phyloP scores from a whole-genome alignment of 306 rosid species.

The Gleditsia sinensis region DNA sequence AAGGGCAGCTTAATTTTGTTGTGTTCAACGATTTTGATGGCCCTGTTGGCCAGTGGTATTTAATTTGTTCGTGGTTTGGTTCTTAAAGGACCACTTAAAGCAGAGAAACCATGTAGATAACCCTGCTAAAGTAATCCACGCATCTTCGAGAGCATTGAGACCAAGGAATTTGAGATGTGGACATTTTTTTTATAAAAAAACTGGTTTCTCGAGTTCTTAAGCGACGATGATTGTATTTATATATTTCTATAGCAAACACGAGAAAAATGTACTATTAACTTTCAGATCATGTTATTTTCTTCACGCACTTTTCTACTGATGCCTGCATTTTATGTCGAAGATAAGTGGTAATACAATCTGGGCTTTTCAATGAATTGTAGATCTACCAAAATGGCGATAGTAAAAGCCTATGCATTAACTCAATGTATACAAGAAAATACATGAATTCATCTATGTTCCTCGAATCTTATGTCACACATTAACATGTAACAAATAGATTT shows the following conservation, averaged over 20 bases:
- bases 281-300: background rate
- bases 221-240: slow-evolving; percentile 11
- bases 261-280: slow-evolving; percentile 2
- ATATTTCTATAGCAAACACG: background rate
- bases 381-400: background rate
- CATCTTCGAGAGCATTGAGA: background rate
- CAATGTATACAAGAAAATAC: background rate
- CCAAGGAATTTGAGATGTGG: background rate
- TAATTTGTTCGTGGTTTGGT: background rate
- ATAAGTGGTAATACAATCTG: background rate
- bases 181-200: background rate
- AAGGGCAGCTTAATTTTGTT: slow-evolving; percentile 18
- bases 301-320: background rate
- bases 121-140: slow-evolving; percentile 9
- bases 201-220: background rate
- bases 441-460: background rate
- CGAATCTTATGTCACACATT: background rate
- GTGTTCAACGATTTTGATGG: slow-evolving; percentile 22
- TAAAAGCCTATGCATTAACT: background rate
- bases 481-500: background rate
- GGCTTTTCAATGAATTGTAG: background rate
- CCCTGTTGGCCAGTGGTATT: background rate
- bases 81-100: background rate
- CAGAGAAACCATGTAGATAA: slow-evolving; percentile 2
- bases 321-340: slow-evolving; percentile 3